Evolutionary conservation across 139 green algal genomes (phyloP), one percentile per base, ranked within the genome.

Genomic region (Limnomonas spitsbergensis): DNA sequence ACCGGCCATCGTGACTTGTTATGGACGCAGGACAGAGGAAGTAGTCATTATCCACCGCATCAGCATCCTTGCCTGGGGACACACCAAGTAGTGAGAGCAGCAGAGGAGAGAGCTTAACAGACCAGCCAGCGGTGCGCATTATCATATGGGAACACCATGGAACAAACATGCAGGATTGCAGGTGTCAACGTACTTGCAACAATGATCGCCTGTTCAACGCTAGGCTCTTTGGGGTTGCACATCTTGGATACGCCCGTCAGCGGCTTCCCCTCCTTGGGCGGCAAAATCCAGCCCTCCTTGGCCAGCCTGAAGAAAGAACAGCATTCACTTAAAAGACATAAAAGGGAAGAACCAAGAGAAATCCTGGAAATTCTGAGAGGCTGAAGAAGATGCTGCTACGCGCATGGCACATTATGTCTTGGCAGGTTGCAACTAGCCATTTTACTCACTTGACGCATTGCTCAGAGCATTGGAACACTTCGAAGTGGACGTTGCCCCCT

Each of bases 31-130:
- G 88, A 54, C 94, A 87, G 66, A 99, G 86, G 79, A 98, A 98
- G 76, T 93, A 98, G 87, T 99, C 95, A 82, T 96, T 98, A 85
- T 99, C 96, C 6, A 98, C 90, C 76, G 96, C 92, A 14, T 73
- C 83, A 24, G 87, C 78, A 71, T 99, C 96, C 85, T 96, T 97
- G 67, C 88, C 91, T 79, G 81, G 32, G 36, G 9, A 32, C 7
- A 72, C 47, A 20, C 47, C 47, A 61, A n/a, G n/a, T n/a, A n/a
- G n/a, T n/a, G n/a, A n/a, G n/a, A n/a, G n/a, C n/a, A n/a, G n/a
- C n/a, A n/a, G n/a, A n/a, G n/a, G n/a, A n/a, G n/a, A n/a, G n/a
- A n/a, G n/a, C n/a, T n/a, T n/a, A n/a, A n/a, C n/a, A n/a, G n/a
- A n/a, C n/a, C n/a, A n/a, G n/a, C n/a, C n/a, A n/a, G n/a, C n/a